A percentile compares a stretch with the other conserved stretches of the same genome.
phyloP scores from a whole-genome alignment of 2,329 filamentous ascomycete species.

The Diaporthe helianthi region DNA sequence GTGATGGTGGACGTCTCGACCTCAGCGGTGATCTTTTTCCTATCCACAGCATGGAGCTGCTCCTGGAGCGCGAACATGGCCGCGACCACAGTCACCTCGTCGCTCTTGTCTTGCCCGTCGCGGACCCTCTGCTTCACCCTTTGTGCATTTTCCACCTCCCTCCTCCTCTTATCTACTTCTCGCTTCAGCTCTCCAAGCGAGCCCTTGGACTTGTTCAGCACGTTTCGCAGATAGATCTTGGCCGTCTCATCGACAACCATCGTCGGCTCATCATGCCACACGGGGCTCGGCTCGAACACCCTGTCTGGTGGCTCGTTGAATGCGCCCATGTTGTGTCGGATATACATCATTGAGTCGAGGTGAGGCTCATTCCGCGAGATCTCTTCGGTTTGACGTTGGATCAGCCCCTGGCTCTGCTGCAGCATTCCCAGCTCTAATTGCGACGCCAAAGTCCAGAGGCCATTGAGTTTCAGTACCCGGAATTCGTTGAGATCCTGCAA shows the following conservation, averaged over 20 bases:
- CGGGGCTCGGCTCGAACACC: constrained; percentile 89
- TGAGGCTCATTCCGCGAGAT: constrained; percentile 87
- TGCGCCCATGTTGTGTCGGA: constrained; percentile 83
- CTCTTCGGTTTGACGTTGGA: constrained; percentile 77
- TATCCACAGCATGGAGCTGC: constrained; percentile 82
- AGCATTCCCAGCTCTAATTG: constrained; percentile 82
- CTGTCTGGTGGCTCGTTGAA: constrained; percentile 89
- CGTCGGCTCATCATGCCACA: constrained; percentile 92
- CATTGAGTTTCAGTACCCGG: constrained; percentile 81
- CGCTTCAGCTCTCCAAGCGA: constrained; percentile 80
- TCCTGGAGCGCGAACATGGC: constrained; percentile 87
- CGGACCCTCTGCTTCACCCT: constrained; percentile 76
- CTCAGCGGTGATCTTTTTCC: constrained; percentile 84
- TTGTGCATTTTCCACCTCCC: constrained; percentile 83
- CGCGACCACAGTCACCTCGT: constrained; percentile 84
- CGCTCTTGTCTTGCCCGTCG: constrained; percentile 85
- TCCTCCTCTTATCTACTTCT: constrained; percentile 84
- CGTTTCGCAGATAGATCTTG: constrained; percentile 89
- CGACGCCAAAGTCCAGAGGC: constrained; percentile 82
- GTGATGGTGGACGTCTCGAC: constrained; percentile 94
- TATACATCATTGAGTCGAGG: constrained; percentile 97
- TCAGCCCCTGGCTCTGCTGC: constrained; percentile 72
- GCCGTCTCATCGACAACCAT: constrained; percentile 89
- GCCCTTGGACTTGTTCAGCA: constrained; percentile 87
- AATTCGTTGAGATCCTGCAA: constrained; percentile 94